phyloP scores from a whole-genome alignment of 2,329 filamentous ascomycete species.

The Phialemoniopsis sp. region DNA sequence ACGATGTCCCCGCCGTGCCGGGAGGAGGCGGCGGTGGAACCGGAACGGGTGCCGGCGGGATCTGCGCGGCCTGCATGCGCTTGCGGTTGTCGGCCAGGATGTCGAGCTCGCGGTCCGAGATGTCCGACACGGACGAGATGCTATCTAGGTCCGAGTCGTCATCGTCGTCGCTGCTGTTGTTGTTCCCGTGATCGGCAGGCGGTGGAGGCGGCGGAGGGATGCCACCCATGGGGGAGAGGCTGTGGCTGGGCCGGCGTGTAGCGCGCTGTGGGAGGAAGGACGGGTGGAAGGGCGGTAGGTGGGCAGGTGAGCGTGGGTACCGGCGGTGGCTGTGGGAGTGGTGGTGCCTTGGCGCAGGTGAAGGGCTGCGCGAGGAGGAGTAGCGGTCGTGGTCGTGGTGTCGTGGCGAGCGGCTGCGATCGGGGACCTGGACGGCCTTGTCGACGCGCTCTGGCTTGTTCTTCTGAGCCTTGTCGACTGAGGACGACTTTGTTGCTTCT shows the following conservation, averaged over 20 bases:
- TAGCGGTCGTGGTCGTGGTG: background rate
- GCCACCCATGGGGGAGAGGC: background rate
- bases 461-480: background rate
- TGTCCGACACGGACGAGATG: slow-evolving; percentile 16
- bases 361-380: background rate
- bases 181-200: slow-evolving; percentile 3
- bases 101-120: slow-evolving; percentile 22
- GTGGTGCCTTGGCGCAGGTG: background rate
- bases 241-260: no score
- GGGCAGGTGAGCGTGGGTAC: background rate
- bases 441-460: background rate
- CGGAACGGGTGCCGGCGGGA: background rate
- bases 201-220: slow-evolving; percentile 3
- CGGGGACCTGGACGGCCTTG: slow-evolving; percentile 8
- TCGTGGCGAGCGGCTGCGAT: background rate
- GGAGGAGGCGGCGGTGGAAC: background rate
- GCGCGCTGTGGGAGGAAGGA: background rate
- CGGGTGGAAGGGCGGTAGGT: no score
- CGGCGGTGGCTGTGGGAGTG: background rate
- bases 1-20: slow-evolving; percentile 8
- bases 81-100: slow-evolving; percentile 11
- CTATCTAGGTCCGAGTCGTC: slow-evolving; percentile 12
- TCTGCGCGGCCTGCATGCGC: slow-evolving; percentile 1
- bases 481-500: no score
- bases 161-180: slow-evolving; percentile 6